Evolutionary conservation across 2,329 filamentous ascomycete genomes (phyloP).

Genomic region (Stylonectria norvegica): DNA sequence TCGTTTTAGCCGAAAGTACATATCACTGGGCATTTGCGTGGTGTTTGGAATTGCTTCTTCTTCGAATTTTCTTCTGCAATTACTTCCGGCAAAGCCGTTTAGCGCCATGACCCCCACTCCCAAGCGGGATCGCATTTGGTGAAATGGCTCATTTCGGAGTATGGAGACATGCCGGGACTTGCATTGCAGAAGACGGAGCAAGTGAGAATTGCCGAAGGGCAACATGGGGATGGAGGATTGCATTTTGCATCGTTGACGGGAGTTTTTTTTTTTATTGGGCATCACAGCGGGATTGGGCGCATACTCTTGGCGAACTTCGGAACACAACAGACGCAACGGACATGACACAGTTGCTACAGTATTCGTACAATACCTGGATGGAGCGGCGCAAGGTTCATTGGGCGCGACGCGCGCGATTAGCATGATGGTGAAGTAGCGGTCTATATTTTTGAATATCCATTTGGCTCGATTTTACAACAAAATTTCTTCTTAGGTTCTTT

Average conservation of each 20-base stretch:
- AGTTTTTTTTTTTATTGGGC: slow-evolving; percentile 5
- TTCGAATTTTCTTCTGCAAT: neutral
- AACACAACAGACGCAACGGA: neutral
- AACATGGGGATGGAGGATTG: slow-evolving; percentile 9
- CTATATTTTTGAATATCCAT: slow-evolving; percentile 23
- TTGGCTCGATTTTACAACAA: slow-evolving; percentile 11
- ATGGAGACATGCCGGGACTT: slow-evolving; percentile 9
- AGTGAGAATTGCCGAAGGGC: slow-evolving; percentile 9
- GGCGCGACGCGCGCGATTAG: slow-evolving; percentile 14
- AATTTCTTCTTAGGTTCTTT: slow-evolving; percentile 1
- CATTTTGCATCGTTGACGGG: slow-evolving; percentile 3
- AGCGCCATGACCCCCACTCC: slow-evolving; percentile 9
- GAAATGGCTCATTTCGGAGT: slow-evolving; percentile 18
- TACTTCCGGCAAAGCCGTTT: slow-evolving; percentile 1
- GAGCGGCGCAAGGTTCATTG: neutral
- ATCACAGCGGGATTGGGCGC: neutral
- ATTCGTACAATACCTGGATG: neutral
- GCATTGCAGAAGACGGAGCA: slow-evolving; percentile 3
- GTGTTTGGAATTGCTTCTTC: slow-evolving; percentile 18
- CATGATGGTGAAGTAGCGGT: slow-evolving; percentile 19
- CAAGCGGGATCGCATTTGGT: slow-evolving; percentile 13
- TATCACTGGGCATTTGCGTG: slow-evolving; percentile 15
- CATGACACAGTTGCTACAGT: neutral
- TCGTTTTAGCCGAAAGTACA: slow-evolving; percentile 16
- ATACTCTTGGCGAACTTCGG: neutral